These are phyloP conservation scores for Nicotiana tabacum DNA, from an alignment of 257 asterid genomes.

Conservation along the genomic window DNA sequence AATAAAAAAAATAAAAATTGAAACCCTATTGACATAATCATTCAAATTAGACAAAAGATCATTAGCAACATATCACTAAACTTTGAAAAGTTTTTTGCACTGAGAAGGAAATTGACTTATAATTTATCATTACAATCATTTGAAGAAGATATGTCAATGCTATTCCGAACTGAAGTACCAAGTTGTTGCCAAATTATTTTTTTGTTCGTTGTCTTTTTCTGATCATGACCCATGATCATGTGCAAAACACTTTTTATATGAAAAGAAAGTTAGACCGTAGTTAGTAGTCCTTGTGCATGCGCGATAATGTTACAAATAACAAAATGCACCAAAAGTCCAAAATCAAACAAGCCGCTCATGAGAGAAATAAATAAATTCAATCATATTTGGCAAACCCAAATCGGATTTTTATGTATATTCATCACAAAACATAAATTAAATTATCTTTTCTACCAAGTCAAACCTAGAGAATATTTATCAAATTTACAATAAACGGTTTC, in stretches of 20 bases:
- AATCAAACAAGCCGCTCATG: neutral
- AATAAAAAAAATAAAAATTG: neutral
- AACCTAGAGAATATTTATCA: neutral
- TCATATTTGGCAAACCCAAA: neutral
- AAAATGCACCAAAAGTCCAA: neutral
- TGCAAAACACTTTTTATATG: neutral
- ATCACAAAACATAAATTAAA: neutral
- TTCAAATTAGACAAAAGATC: neutral
- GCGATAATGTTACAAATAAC: neutral
- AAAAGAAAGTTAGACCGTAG: neutral
- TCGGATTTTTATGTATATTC: neutral
- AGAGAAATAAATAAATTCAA: neutral
- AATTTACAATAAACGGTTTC: neutral
- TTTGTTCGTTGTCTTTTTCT: neutral
- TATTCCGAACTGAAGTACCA: neutral
- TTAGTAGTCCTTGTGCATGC: constrained; percentile 1
- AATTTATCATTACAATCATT: constrained; percentile 9
- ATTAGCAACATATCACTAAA: constrained; percentile 3
- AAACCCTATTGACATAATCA: neutral
- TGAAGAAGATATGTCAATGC: neutral
- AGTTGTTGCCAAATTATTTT: constrained; percentile 1
- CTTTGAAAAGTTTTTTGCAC: neutral
- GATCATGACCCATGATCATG: neutral
- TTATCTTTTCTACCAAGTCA: neutral
- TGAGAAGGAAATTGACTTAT: constrained; percentile 8